phyloP scores from a whole-genome alignment of 2,329 filamentous ascomycete species.

The Scopulariopsis brevicaulis region DNA sequence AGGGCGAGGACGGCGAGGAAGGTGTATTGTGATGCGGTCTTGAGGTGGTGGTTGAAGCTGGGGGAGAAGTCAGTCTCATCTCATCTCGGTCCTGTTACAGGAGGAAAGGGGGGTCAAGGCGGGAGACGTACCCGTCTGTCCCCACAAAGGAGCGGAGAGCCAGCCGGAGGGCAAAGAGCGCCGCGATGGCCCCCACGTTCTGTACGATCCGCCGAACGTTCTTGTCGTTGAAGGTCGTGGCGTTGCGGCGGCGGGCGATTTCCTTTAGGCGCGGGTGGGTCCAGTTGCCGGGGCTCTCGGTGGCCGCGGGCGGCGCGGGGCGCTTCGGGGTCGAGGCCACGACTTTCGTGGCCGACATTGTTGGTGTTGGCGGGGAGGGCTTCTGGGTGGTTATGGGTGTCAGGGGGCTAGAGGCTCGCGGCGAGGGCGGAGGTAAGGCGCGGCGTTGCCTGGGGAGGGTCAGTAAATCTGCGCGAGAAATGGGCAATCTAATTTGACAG shows the following conservation, averaged over 20 bases:
- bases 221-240: slow-evolving; percentile 64
- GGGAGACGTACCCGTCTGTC: slow-evolving; percentile 24
- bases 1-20: slow-evolving; percentile 40
- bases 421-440: background rate
- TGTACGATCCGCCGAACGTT: slow-evolving; percentile 61
- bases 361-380: background rate
- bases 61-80: background rate
- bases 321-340: slow-evolving; percentile 26
- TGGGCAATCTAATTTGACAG: background rate
- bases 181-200: slow-evolving; percentile 44
- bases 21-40: slow-evolving; percentile 18
- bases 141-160: slow-evolving; percentile 22
- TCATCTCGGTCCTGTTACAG: background rate
- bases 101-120: slow-evolving; percentile 14
- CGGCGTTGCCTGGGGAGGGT: background rate
- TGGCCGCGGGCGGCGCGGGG: slow-evolving; percentile 17
- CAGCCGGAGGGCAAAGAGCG: slow-evolving; percentile 23
- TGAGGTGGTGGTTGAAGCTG: slow-evolving; percentile 3
- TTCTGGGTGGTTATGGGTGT: background rate
- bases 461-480: background rate
- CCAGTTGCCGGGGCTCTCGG: slow-evolving; percentile 69
- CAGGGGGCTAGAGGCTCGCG: background rate
- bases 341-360: slow-evolving; percentile 3
- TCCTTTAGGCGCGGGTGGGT: slow-evolving; percentile 81
- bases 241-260: slow-evolving; percentile 71